phyloP scores from a whole-genome alignment of 805 yeast genomes.

The Starmera quercuum region DNA sequence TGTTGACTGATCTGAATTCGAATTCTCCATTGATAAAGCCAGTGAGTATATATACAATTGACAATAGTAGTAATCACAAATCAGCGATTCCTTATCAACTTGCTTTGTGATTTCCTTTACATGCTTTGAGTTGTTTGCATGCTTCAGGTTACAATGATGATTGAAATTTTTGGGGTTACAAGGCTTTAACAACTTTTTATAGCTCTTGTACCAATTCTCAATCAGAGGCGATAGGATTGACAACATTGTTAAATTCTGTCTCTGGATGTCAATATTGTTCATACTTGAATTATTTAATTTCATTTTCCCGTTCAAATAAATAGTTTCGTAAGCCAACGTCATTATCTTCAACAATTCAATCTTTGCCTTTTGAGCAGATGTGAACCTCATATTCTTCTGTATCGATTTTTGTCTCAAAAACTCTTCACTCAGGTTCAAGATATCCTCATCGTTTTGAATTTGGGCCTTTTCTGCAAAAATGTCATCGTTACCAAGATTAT shows the following conservation, averaged over 20 bases:
- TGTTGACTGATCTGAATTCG: constrained; percentile 15
- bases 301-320: constrained; percentile 52
- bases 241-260: constrained; percentile 64
- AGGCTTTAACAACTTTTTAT: constrained; percentile 45
- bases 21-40: constrained; percentile 52
- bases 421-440: constrained; percentile 20
- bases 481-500: constrained; percentile 23
- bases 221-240: constrained; percentile 70
- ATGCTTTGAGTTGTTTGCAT: constrained; percentile 22
- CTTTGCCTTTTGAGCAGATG: constrained; percentile 63
- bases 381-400: constrained; percentile 39
- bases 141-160: constrained; percentile 18
- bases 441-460: constrained; percentile 23
- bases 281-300: constrained; percentile 45
- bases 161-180: constrained; percentile 32
- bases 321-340: constrained; percentile 75
- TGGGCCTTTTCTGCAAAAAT: constrained; percentile 11
- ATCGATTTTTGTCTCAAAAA: constrained; percentile 15
- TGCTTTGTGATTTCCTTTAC: constrained; percentile 23
- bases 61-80: constrained; percentile 80
- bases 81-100: constrained; percentile 61
- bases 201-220: constrained; percentile 69
- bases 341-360: constrained; percentile 72
- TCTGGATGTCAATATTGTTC: constrained; percentile 32
- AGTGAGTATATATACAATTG: constrained; percentile 78